Percentiles rank a stretch among this genome's conserved stretches.
phyloP scores from a whole-genome alignment of 257 asterid species.

The Solanum sejunctum region DNA sequence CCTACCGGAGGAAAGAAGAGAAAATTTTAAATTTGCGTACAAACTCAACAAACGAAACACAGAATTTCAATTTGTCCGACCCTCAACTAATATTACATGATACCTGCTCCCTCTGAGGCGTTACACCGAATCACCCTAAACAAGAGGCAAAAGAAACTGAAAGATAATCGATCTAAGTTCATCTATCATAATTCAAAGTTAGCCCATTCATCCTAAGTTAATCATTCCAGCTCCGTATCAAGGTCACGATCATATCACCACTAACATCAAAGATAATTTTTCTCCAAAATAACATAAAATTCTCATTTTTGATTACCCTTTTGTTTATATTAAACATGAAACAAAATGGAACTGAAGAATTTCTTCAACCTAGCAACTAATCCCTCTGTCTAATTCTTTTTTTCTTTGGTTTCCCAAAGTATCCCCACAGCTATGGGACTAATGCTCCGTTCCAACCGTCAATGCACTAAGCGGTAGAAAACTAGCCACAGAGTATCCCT shows the following conservation, averaged over 20 bases:
- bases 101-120: neutral
- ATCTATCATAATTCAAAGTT: neutral
- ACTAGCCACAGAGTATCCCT: no score
- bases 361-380: neutral
- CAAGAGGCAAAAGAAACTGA: neutral
- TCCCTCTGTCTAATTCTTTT: neutral
- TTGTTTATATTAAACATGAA: neutral
- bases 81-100: neutral
- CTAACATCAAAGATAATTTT: neutral
- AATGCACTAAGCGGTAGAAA: no score
- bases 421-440: no score
- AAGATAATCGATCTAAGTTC: no score
- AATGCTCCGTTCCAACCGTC: no score
- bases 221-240: neutral
- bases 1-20: neutral
- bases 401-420: no score
- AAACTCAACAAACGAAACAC: neutral
- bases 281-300: neutral
- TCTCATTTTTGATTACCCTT: neutral
- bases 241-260: neutral
- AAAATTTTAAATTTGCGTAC: neutral
- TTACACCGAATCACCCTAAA: neutral
- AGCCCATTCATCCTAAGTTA: neutral
- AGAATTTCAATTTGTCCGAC: neutral
- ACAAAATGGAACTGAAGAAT: neutral